Base-by-base conservation (phyloP, 208 protist genomes). In the Acanthamoeba royreba region DNA sequence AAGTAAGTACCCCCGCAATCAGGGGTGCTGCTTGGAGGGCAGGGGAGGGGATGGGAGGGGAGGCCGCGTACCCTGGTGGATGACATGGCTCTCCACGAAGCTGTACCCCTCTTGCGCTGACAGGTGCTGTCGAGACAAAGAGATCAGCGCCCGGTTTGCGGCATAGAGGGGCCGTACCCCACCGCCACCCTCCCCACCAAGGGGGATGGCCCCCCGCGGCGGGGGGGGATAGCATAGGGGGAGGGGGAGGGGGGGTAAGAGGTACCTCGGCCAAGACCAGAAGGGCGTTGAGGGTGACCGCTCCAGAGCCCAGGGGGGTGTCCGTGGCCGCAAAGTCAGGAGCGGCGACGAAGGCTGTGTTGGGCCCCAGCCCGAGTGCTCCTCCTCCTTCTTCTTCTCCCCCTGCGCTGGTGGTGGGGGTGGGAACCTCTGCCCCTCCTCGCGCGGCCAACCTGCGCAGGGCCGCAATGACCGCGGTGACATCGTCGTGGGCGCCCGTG, bases 271-370 rank as follows among this genome's bases (percentile, higher is more conserved):
- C 88, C 0, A 92, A 22, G n/a, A 92, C 52, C 19, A 92, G 61
- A 17, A 92, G 88, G n/a, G 88, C 53, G 46, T 92, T 92, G 45
- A 92, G 49, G 17, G 88, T 92, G 55, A 25, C 88, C 13, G 88
- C 61, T 8, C 88, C 88, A 5, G 88, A 92, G n/a, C 88, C 88
- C 1, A 92, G 46, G 4, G 46, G 38, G 0, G 52, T 35, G 35
- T 2, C 33, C 2, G 63, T n/a, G 25, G n/a, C n/a, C n/a, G 42
- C 40, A 83, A 83, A 83, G 72, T 83, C 72, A 11, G 72, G 72
- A 9, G 72, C 72, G 1, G 72, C 72, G 11, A 83, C 43, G 72
- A 83, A 83, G 19, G 72, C 35, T 5, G 72, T 83, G 35, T 38
- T 52, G n/a, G 52, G 35, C 3, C 72, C 72, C 35, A 40, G 15